phyloP scores from a whole-genome alignment of 768 basidiomycete genomes.

The Termitomyces sp. region DNA sequence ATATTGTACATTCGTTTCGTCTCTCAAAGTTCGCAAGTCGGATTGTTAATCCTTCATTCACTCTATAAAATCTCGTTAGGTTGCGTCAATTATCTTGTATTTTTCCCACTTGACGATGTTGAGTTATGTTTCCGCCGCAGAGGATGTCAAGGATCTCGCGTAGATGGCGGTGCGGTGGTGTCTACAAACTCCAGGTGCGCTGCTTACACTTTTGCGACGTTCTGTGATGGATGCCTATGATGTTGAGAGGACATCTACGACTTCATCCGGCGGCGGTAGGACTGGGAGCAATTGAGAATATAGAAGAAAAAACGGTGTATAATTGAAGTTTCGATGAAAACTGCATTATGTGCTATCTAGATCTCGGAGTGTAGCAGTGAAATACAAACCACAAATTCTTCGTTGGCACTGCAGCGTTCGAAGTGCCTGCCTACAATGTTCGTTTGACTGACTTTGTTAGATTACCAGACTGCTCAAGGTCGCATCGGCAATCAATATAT shows the following conservation, averaged over 20 bases:
- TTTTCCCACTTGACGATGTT: conserved; percentile 97
- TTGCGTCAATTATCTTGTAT: conserved; percentile 77
- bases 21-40: conserved; percentile 57
- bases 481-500: no score
- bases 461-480: no score
- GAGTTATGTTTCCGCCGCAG: conserved; percentile 93
- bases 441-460: no score
- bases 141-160: conserved; percentile 93
- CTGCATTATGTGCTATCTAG: conserved; percentile 47
- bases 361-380: no score
- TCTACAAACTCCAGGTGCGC: conserved; percentile 85
- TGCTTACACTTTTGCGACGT: background rate
- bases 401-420: background rate
- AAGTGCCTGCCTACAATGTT: background rate
- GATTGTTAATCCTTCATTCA: background rate
- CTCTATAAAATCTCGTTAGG: conserved; percentile 26
- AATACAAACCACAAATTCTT: no score
- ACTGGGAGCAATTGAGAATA: conserved; percentile 99
- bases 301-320: conserved; percentile 93
- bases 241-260: conserved; percentile 78
- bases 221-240: background rate
- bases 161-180: conserved; percentile 95
- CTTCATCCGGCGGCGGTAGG: conserved; percentile 88
- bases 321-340: conserved; percentile 91
- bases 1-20: conserved; percentile 84